Percentiles rank a stretch among this genome's conserved stretches.
Conservation (phyloP, 2,329 filamentous ascomycete species). For the Exophiala sp. region DNA sequence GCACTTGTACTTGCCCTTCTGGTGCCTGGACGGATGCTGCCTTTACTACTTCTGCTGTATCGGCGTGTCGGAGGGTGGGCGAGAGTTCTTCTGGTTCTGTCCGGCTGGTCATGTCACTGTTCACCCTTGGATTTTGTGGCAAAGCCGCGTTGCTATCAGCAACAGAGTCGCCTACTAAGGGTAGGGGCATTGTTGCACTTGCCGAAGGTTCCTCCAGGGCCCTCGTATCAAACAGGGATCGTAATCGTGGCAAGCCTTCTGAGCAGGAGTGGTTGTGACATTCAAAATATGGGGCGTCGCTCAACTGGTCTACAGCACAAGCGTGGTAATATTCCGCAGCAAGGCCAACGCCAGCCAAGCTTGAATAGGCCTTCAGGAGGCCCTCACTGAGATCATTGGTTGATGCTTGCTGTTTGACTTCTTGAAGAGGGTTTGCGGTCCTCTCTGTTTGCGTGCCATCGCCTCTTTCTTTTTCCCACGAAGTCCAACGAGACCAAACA, state of each 20-base stretch:
- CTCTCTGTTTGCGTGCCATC: background rate
- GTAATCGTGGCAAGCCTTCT: conserved; percentile 21
- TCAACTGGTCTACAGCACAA: conserved; percentile 42
- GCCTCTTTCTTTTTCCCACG: conserved; percentile 25
- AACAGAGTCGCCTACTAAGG: background rate
- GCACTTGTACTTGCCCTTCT: background rate
- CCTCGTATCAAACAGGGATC: conserved; percentile 21
- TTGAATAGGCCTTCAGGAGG: background rate
- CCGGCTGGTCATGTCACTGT: conserved; percentile 22
- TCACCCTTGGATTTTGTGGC: conserved; percentile 10
- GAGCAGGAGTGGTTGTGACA: conserved; percentile 41
- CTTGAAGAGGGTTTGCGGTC: background rate
- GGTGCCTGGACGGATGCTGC: conserved; percentile 22
- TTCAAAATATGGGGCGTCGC: conserved; percentile 39
- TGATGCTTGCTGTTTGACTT: background rate
- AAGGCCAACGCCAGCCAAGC: conserved; percentile 16
- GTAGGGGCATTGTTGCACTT: background rate
- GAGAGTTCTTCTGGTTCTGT: conserved; percentile 29
- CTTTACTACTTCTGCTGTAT: conserved; percentile 29
- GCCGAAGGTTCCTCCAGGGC: background rate
- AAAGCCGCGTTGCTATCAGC: background rate
- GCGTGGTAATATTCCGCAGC: conserved; percentile 36
- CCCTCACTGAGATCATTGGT: background rate
- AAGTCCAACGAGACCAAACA: conserved; percentile 28
- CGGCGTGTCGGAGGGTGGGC: conserved; percentile 31